Base-by-base conservation (phyloP, 164 flowering plant genomes). In the Umbellularia californica region DNA sequence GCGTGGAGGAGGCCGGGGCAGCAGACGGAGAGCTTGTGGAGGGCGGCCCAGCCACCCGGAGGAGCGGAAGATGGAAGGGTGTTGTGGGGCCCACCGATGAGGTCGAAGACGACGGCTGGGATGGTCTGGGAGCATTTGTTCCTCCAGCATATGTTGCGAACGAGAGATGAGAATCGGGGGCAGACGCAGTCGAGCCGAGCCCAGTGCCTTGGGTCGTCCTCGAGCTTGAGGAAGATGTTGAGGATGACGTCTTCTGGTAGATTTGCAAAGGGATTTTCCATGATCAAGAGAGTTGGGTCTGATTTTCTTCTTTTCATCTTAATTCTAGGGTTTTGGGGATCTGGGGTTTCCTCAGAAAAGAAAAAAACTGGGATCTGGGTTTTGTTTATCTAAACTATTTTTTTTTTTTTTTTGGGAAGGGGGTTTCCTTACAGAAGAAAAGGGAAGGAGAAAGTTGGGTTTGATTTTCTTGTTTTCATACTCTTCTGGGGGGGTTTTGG, bases 1-100 rank as follows among this genome's bases (percentile, higher is more conserved):
- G 98, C 72, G 79, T 83, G 96, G 77, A 83, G 85, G 75, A 91
- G 89, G 24, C 99, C 99, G 0, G 99, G 99, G 78, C 99, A 95
- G 87, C 96, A 93, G 72, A 93, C 86, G 64, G 89, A 76, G 72
- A 95, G 87, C 84, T 95, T 95, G 83, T 84, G 84, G n/a, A 95
- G 91, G 35, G 90, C 75, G 93, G 96, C 92, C 28, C 86, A 89
- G n/a, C 88, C 92, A 20, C 88, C 92, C 1, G 90, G 87, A 0
- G 90, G 86, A 6, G 77, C 55, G 41, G 72, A 52, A 20, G 47
- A 5, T 9, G 47, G 24, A 60, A 23, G 63, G 22, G 69, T 58
- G 47, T 13, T 5, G 22, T 27, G 3, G 22, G 60, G 24, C 24
- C 23, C 50, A 22, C 66, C 70, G 74, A 87, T 76, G 65, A 93